Evolutionary conservation across 305 asterid genomes (phyloP).

Genomic region (Solanum hybrid): DNA sequence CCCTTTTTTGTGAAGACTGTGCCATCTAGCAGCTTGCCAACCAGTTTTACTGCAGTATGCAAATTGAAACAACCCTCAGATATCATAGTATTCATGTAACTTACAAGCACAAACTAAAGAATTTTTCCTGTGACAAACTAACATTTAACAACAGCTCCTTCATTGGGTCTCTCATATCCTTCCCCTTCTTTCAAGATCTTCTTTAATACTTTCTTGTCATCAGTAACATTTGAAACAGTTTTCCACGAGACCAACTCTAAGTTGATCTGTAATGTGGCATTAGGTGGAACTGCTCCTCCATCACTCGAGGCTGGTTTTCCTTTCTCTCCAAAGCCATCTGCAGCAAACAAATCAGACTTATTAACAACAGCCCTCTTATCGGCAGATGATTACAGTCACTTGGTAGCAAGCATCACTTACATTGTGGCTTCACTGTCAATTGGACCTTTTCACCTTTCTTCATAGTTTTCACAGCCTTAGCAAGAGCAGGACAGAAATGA

Average conservation of each 20-base stretch:
- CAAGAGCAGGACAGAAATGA: conserved; percentile 16
- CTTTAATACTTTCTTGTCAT: conserved; percentile 74
- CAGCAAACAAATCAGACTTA: background rate
- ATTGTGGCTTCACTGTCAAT: conserved; percentile 17
- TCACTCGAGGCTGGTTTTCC: conserved; percentile 64
- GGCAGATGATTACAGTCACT: conserved; percentile 7
- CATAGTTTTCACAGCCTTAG: conserved; percentile 24
- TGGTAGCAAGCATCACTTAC: conserved; percentile 17
- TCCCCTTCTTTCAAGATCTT: conserved; percentile 78
- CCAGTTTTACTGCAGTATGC: conserved; percentile 53
- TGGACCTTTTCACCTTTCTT: conserved; percentile 26
- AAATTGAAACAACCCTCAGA: background rate
- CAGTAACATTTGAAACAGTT: conserved; percentile 62
- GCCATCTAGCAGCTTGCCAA: conserved; percentile 72
- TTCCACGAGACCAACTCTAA: conserved; percentile 82
- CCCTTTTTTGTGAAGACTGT: conserved; percentile 61
- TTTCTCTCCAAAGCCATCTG: conserved; percentile 92
- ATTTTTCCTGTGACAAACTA: conserved; percentile 18
- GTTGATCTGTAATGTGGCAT: conserved; percentile 42
- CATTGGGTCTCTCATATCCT: conserved; percentile 76
- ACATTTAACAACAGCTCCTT: conserved; percentile 79
- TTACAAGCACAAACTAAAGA: background rate
- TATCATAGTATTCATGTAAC: background rate
- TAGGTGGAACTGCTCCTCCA: conserved; percentile 65
- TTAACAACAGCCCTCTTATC: background rate